These are phyloP conservation scores for Ophiostoma pallidulum DNA, from an alignment of 2,329 filamentous ascomycete species.

Conservation along the genomic window DNA sequence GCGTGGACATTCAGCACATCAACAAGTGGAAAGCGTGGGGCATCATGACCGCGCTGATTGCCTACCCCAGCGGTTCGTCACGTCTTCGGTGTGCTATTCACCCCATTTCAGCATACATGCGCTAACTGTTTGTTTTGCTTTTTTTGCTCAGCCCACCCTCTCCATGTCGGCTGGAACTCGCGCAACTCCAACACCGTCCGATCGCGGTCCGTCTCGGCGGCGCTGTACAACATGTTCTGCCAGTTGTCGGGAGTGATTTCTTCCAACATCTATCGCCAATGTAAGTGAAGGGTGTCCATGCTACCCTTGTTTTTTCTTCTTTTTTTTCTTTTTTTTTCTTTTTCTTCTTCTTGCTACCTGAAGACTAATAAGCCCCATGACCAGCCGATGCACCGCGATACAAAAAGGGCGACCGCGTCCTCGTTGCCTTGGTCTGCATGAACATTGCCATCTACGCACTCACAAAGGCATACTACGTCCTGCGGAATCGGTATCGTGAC, in stretches of 20 bases:
- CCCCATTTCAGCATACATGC: no score
- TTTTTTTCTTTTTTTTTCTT: not conserved
- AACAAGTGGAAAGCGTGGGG: no score
- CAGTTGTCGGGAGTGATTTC: not conserved
- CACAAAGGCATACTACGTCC: slow-evolving; percentile 44
- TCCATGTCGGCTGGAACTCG: slow-evolving; percentile 49
- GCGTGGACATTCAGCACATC: no score
- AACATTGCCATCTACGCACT: slow-evolving; percentile 41
- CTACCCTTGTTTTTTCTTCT: not conserved
- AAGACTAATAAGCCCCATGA: no score
- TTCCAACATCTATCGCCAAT: not conserved
- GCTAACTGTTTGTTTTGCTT: not conserved
- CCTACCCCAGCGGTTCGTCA: no score
- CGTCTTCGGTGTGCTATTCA: no score
- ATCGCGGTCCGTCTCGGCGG: slow-evolving; percentile 48
- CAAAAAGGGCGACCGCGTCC: slow-evolving; percentile 42
- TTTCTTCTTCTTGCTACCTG: no score
- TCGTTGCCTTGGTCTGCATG: slow-evolving; percentile 40
- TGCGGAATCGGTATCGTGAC: slow-evolving; percentile 36
- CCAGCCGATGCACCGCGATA: slow-evolving; percentile 43
- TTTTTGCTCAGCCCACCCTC: slow-evolving; percentile 26
- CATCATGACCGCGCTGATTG: no score
- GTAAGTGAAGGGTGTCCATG: not conserved
- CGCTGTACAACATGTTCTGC: slow-evolving; percentile 37
- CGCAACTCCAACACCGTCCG: slow-evolving; percentile 51